Percentiles rank a stretch among this genome's conserved stretches.
Conservation (phyloP, 2,329 filamentous ascomycete species). For the Emmonsiellopsis sp. region DNA sequence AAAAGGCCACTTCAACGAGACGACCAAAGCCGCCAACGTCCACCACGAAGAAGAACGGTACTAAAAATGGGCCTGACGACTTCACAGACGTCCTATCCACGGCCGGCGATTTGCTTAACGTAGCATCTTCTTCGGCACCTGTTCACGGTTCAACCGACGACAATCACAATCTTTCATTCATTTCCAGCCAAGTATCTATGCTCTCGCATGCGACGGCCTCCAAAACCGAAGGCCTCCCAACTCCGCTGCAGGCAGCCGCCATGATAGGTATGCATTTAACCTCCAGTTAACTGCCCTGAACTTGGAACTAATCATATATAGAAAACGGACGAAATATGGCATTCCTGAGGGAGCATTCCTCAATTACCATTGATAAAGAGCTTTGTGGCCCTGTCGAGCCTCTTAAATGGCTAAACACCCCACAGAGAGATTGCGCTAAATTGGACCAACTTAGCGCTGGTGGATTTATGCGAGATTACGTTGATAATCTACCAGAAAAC, state of each 20-base stretch:
- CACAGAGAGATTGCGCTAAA: slow-evolving; percentile 9
- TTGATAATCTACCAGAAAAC: slow-evolving; percentile 70
- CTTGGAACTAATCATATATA: slow-evolving; percentile 10
- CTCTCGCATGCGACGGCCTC: slow-evolving; percentile 31
- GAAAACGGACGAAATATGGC: slow-evolving; percentile 33
- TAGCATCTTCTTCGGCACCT: slow-evolving; percentile 24
- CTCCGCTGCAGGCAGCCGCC: slow-evolving; percentile 19
- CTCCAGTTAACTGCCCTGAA: neutral
- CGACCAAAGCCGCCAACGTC: slow-evolving; percentile 18
- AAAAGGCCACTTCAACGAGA: slow-evolving; percentile 13
- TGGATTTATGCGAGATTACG: slow-evolving; percentile 66
- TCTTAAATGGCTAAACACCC: slow-evolving; percentile 39
- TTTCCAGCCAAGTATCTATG: slow-evolving; percentile 34
- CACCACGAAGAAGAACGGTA: slow-evolving; percentile 17
- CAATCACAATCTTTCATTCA: slow-evolving; percentile 27
- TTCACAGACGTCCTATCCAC: slow-evolving; percentile 28
- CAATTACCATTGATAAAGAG: slow-evolving; percentile 38
- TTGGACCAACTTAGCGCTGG: slow-evolving; percentile 37
- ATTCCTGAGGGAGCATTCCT: slow-evolving; percentile 29
- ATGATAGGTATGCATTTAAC: slow-evolving; percentile 25
- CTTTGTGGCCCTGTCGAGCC: slow-evolving; percentile 34
- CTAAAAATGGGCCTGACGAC: slow-evolving; percentile 23
- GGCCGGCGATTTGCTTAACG: slow-evolving; percentile 24
- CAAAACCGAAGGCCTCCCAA: slow-evolving; percentile 14
- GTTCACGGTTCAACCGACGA: slow-evolving; percentile 30